Evolutionary conservation across 1,139 yeast species (phyloP), one percentile per base, ranked within the genome.

Genomic region (Yamadazyma songkhlaensis): DNA sequence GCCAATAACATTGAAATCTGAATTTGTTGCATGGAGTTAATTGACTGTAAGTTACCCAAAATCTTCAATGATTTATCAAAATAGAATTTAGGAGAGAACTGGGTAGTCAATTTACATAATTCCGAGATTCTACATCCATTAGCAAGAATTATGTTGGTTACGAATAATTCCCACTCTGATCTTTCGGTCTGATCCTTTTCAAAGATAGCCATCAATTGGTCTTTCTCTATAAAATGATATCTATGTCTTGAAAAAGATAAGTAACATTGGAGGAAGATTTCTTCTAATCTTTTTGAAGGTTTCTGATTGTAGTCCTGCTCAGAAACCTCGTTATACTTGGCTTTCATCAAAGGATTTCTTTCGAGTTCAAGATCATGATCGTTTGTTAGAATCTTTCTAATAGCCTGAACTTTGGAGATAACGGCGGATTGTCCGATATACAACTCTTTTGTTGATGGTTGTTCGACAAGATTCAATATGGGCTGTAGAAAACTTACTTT

Each of bases 361-460:
- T 20, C 20, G 8, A 32, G 29, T 12, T 33, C 36, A 8, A 40
- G 28, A 6, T 46, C 44, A 33, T 42, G 39, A 21, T 41, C 47
- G 25, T 45, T 42, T 11, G 49, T 47, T n/a, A 47, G 28, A 9
- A 45, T 44, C 20, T 31, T 42, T 25, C 50, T 29, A 8, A 47
- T 45, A 9, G 50, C 49, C 28, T 47, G 49, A 12, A 45, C 50
- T 36, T 46, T 45, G 1, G 50, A 45, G 9, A 45, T 42, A 2
- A 47, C 41, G 1, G 49, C 50, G 11, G 45, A 36, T 28, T 37
- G 47, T 9, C 49, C 48, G 9, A 45, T 38, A 28, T 42, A 43
- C 3, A 42, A 25, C 14, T 35, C 25, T 6, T 35, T 41, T 6
- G 31, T 31, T 2, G 40, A 29, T 2, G 50, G 49, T 24, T 41